Evolutionary conservation across 371 early-diverging fungal species (phyloP).

Genomic region (Haplosporangium sp.): DNA sequence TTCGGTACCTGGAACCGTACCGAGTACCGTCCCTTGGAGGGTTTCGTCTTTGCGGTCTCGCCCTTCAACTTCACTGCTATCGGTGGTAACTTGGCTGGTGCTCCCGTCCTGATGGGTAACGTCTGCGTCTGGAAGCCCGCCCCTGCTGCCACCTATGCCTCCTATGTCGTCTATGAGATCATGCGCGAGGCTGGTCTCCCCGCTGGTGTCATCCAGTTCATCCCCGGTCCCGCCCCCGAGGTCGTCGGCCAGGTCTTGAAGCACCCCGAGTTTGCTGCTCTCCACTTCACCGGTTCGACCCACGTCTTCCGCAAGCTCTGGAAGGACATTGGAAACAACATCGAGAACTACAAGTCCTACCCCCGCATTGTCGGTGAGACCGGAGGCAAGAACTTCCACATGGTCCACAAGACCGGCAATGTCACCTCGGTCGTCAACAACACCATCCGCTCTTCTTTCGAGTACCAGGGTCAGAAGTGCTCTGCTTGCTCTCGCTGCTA

Average conservation of each 20-base stretch:
- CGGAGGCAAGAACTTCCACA: constrained; percentile 98
- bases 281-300: constrained; percentile 98
- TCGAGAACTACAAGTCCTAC: constrained; percentile 90
- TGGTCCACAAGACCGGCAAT: constrained; percentile 86
- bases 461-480: constrained; percentile 98
- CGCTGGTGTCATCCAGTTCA: constrained; percentile 96
- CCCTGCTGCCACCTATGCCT: constrained; percentile 87
- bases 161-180: constrained; percentile 91
- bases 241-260: constrained; percentile 79
- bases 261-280: constrained; percentile 93
- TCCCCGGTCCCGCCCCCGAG: constrained; percentile 90
- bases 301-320: constrained; percentile 94
- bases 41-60: constrained; percentile 96
- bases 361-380: constrained; percentile 99
- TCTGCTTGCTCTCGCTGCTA: constrained; percentile 94
- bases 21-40: constrained; percentile 97
- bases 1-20: constrained; percentile 92
- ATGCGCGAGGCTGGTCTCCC: constrained; percentile 97
- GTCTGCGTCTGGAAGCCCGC: constrained; percentile 98
- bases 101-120: constrained; percentile 98
- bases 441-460: constrained; percentile 94
- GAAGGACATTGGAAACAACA: constrained; percentile 91
- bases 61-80: constrained; percentile 99
- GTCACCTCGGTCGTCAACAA: constrained; percentile 73
- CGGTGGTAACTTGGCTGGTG: constrained; percentile 94